phyloP scores from a whole-genome alignment of 2,329 filamentous ascomycete species.

The Gyromitra esculenta region DNA sequence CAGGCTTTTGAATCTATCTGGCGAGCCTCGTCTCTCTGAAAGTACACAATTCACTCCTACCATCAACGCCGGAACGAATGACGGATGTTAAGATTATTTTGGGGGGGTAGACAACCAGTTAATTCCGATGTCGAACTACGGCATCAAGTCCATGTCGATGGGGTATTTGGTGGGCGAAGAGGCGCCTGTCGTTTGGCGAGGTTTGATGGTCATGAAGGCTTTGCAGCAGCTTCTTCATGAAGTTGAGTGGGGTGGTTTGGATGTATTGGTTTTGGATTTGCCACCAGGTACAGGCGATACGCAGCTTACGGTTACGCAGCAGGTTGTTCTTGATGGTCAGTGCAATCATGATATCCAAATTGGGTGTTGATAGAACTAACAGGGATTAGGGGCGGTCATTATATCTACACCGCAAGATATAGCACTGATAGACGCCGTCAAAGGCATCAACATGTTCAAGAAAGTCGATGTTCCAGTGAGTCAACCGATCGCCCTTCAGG shows the following conservation, averaged over 20 bases:
- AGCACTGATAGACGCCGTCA: constrained; percentile 88
- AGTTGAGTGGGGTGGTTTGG: constrained; percentile 90
- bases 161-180: constrained; percentile 85
- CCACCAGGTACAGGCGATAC: constrained; percentile 96
- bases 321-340: constrained; percentile 83
- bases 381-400: constrained; percentile 74
- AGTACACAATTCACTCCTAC: constrained; percentile 65
- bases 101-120: constrained; percentile 74
- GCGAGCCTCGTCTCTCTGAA: constrained; percentile 77
- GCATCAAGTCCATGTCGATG: constrained; percentile 98
- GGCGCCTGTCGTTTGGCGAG: constrained; percentile 91
- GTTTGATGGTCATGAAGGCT: constrained; percentile 97
- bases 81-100: constrained; percentile 41
- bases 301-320: constrained; percentile 95
- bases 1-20: constrained; percentile 82
- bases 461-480: constrained; percentile 77
- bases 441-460: constrained; percentile 91
- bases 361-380: not conserved
- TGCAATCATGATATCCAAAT: constrained; percentile 2
- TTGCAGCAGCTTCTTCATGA: constrained; percentile 94
- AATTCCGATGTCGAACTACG: constrained; percentile 89
- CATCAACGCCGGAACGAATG: not conserved
- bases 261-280: constrained; percentile 87
- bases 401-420: constrained; percentile 94
- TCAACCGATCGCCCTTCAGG: not conserved